Base-by-base conservation (phyloP, 352 stramenopile species). In the Phytophthora uliginosa region DNA sequence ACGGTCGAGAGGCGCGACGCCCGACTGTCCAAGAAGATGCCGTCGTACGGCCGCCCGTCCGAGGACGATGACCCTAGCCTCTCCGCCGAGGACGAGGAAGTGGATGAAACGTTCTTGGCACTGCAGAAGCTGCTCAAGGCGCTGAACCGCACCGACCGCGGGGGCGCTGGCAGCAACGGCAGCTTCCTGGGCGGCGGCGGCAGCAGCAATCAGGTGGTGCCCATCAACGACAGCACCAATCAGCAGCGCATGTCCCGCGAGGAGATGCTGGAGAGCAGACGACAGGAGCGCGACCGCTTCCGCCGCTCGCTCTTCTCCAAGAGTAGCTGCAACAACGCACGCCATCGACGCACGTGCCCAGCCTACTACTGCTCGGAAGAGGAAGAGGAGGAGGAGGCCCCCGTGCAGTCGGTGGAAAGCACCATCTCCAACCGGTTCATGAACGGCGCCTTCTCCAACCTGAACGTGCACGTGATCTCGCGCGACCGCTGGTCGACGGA, bases 381-480 rank as follows among this genome's bases (percentile, higher is more conserved):
- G 17, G 86, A 94, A 28, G 85, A 93, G 40, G 88, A 95, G n/a
- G 88, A 95, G 26, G 82, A 86, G 13, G 55, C 64, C 4, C 57
- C 66, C 0, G 69, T 74, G 63, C 81, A 77, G 28, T 95, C 88
- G 5, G 88, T 94, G 5, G 88, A 95, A 70, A 93, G 85, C 52
- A 83, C 83, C 52, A 95, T 95, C 62, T 93, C 86, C 13, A 94
- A 88, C 76, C 79, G 88, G 40, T 90, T 95, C 59, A 93, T 94
- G 73, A 94, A 89, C 58, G 88, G 88, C 15, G 91, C 86, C 28
- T 94, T 95, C 71, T 93, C 88, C 22, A 74, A 64, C 33, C 69
- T 93, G 20, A 92, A 91, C 34, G 86, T 95, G 36, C 88, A 92
- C 63, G 82, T 91, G 33, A 91, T 95, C 59, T 88, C 81, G 40